phyloP scores from a whole-genome alignment of 257 asterid species.

The Leonotis leonurus region DNA sequence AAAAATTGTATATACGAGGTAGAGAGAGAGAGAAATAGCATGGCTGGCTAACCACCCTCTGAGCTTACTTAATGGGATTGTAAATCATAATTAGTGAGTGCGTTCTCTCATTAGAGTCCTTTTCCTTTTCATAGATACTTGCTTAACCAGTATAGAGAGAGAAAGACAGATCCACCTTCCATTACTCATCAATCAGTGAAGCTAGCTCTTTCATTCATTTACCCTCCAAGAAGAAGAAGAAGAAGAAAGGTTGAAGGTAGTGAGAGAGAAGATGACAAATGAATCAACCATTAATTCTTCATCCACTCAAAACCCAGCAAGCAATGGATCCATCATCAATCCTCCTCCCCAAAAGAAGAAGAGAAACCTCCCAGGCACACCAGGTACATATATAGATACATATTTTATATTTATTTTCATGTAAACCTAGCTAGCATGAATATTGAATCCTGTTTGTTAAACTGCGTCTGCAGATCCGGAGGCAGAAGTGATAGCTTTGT shows the following conservation, averaged over 20 bases:
- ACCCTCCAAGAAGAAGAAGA: neutral
- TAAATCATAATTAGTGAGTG: constrained; percentile 20
- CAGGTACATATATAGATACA: constrained; percentile 44
- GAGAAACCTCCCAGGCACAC: constrained; percentile 82
- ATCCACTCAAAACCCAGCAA: constrained; percentile 29
- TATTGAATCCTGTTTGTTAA: no score
- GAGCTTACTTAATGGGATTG: constrained; percentile 14
- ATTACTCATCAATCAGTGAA: constrained; percentile 7
- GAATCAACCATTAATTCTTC: constrained; percentile 38
- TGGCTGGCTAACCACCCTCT: neutral
- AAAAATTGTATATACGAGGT: constrained; percentile 39
- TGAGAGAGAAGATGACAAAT: constrained; percentile 40
- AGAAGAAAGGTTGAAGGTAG: neutral
- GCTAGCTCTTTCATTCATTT: neutral
- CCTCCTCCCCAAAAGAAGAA: constrained; percentile 56
- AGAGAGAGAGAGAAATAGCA: neutral
- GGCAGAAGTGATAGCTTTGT: constrained; percentile 72
- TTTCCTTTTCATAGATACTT: constrained; percentile 14
- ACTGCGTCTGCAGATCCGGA: constrained; percentile 84
- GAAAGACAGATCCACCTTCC: constrained; percentile 1
- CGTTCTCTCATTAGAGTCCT: constrained; percentile 19
- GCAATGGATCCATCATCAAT: constrained; percentile 35
- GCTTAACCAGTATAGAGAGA: neutral
- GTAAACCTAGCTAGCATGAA: no score
- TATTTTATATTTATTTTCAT: no score